Evolutionary conservation across 192 early-diverging fungal genomes (phyloP).

Genomic region (Phycomyces blakesleeanus): DNA sequence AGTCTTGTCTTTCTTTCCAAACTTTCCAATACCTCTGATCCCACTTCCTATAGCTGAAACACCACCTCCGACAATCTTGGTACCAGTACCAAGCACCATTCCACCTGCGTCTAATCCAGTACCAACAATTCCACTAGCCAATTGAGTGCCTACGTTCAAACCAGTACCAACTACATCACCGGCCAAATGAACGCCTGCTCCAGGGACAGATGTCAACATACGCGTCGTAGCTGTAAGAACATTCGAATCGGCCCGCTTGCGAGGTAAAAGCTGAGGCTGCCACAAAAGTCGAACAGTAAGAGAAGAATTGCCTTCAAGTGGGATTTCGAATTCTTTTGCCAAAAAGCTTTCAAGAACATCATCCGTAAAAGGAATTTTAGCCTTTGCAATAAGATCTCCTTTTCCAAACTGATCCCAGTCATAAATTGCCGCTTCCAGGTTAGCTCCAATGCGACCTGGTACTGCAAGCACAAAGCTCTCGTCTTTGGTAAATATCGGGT

Average conservation of each 20-base stretch:
- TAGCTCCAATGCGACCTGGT: constrained; percentile 44
- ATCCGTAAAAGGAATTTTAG: constrained; percentile 44
- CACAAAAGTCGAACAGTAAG: constrained; percentile 56
- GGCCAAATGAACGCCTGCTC: constrained; percentile 51
- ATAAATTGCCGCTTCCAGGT: constrained; percentile 58
- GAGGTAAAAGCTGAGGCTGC: constrained; percentile 45
- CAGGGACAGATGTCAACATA: constrained; percentile 49
- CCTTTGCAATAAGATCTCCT: constrained; percentile 51
- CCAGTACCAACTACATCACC: constrained; percentile 50
- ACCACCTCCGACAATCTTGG: constrained; percentile 13
- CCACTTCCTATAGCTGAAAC: constrained; percentile 18
- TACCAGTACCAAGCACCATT: constrained; percentile 27
- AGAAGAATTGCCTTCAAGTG: background rate
- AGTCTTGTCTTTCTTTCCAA: constrained; percentile 35
- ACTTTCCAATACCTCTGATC: constrained; percentile 13
- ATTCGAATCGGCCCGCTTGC: constrained; percentile 25
- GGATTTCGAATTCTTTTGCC: constrained; percentile 21
- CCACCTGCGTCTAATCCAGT: constrained; percentile 47
- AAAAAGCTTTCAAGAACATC: constrained; percentile 25
- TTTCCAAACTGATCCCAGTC: constrained; percentile 78
- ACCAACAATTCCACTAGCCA: background rate
- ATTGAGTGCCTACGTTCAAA: too few relatives aligned
- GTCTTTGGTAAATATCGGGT: constrained; percentile 68
- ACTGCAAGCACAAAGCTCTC: constrained; percentile 47
- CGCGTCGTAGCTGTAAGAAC: constrained; percentile 25